phyloP scores from a whole-genome alignment of 805 yeast genomes.

The Metschnikowia noctiluminum region DNA sequence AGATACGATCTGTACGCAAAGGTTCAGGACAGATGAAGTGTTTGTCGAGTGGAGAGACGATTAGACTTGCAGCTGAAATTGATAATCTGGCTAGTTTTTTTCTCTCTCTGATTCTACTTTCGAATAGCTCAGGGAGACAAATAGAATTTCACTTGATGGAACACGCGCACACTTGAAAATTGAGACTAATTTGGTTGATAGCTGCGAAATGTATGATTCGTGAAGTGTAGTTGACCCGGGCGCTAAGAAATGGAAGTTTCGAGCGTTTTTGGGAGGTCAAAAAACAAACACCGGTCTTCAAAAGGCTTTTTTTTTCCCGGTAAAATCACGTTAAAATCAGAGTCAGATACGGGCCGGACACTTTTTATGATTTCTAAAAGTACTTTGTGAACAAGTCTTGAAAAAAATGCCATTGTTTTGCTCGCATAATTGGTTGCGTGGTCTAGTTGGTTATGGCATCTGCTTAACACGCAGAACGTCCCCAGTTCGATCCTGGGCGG shows the following conservation, averaged over 20 bases:
- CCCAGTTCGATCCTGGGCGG: conserved; percentile 27
- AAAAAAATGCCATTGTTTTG: no score
- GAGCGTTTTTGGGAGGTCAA: conserved; percentile 16
- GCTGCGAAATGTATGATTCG: no score
- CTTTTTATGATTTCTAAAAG: no score
- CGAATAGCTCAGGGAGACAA: no score
- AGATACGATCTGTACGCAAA: conserved; percentile 85
- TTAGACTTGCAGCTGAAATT: conserved; percentile 12
- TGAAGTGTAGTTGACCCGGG: no score
- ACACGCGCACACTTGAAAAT: no score
- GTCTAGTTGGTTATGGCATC: conserved; percentile 25
- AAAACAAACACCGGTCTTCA: conserved; percentile 4
- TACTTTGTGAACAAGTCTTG: no score
- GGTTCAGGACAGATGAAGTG: conserved; percentile 94
- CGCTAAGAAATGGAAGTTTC: neutral
- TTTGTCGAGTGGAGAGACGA: conserved; percentile 84
- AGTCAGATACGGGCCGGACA: conserved; percentile 21
- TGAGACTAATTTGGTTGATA: no score
- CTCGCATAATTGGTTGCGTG: conserved; percentile 22
- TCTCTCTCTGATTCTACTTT: no score
- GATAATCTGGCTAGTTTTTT: no score
- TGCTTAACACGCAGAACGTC: conserved; percentile 27
- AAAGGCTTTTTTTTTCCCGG: neutral
- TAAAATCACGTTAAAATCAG: no score
- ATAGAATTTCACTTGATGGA: no score